phyloP scores from a whole-genome alignment of 2,329 filamentous ascomycete genomes.

The Colletotrichum lindemuthianum region DNA sequence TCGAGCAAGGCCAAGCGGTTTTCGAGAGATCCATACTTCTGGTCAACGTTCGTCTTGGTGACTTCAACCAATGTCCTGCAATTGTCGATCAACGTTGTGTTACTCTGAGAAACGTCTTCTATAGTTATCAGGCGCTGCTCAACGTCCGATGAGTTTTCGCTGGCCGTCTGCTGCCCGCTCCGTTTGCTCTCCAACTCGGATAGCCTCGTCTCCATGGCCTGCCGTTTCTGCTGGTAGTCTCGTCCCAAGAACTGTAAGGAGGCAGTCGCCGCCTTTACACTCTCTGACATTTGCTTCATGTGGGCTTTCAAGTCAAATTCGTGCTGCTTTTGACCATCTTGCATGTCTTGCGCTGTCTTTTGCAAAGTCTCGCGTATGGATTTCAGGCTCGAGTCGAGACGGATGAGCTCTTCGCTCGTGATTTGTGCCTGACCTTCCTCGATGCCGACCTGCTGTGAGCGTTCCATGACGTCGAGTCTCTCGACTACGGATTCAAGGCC shows the following conservation, averaged over 20 bases:
- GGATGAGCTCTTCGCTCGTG: neutral
- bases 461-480: too few species aligned
- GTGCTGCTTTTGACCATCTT: too few species aligned
- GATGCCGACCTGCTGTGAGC: too few species aligned
- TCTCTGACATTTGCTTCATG: neutral
- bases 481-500: neutral
- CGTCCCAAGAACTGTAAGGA: neutral
- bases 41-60: constrained; percentile 15
- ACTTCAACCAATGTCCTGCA: constrained; percentile 28
- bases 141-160: neutral
- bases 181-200: neutral
- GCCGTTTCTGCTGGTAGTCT: neutral
- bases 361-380: neutral
- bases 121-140: constrained; percentile 6
- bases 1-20: constrained; percentile 13
- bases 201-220: neutral
- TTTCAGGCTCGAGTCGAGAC: neutral
- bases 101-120: constrained; percentile 9
- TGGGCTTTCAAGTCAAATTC: too few species aligned
- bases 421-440: neutral
- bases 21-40: constrained; percentile 4
- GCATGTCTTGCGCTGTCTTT: neutral
- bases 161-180: neutral
- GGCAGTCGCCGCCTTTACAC: neutral
- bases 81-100: constrained; percentile 6